phyloP scores from a whole-genome alignment of 768 basidiomycete genomes.

The Collybia sordida region DNA sequence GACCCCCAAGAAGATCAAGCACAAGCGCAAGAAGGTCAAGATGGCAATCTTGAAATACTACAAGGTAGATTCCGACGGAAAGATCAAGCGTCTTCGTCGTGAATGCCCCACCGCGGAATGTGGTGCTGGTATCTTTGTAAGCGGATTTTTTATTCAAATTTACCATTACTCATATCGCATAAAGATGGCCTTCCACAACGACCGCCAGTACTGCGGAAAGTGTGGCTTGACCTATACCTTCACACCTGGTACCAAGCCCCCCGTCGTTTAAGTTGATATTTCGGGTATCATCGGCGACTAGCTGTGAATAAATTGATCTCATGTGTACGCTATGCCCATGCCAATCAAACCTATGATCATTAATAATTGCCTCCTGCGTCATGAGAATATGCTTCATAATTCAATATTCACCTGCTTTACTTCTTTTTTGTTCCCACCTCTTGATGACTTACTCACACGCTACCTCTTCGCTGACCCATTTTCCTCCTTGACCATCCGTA shows the following conservation, averaged over 20 bases:
- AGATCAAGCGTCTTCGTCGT: slow-evolving; percentile 98
- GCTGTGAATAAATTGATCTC: no score
- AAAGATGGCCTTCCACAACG: slow-evolving; percentile 98
- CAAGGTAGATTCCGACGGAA: slow-evolving; percentile 99
- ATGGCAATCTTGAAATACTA: slow-evolving; percentile 99
- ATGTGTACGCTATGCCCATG: no score
- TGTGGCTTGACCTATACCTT: slow-evolving; percentile 88
- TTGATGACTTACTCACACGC: no score
- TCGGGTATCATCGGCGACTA: no score
- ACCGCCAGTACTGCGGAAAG: slow-evolving; percentile 98
- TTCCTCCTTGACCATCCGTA: not conserved
- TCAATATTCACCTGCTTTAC: no score
- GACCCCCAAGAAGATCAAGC: slow-evolving; percentile 99
- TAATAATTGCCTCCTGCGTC: no score
- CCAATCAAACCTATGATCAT: no score
- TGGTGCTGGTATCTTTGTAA: slow-evolving; percentile 82
- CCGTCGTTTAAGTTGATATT: slow-evolving; percentile 48
- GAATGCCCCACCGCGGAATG: slow-evolving; percentile 89
- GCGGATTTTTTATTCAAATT: slow-evolving; percentile 24
- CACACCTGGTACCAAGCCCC: slow-evolving; percentile 77
- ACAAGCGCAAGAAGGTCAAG: slow-evolving; percentile 99
- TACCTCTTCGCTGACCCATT: not conserved
- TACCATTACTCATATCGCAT: slow-evolving; percentile 20
- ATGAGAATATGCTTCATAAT: no score
- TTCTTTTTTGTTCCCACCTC: no score